phyloP scores from a whole-genome alignment of 495 filamentous ascomycete genomes.

The Ascobolus immersus region DNA sequence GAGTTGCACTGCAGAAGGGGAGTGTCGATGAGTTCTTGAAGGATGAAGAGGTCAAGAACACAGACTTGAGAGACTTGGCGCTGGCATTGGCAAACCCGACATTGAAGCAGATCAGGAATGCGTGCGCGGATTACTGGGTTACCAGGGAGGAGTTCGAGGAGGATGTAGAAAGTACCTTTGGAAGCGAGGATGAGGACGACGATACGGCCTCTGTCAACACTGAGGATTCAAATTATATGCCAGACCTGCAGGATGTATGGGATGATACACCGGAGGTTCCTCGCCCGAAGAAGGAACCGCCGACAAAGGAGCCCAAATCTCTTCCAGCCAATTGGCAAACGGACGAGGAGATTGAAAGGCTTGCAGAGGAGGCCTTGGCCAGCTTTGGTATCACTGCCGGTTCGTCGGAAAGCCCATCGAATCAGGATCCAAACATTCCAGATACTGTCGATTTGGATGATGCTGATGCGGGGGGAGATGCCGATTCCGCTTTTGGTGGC shows the following conservation, averaged over 20 bases:
- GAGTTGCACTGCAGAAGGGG: conserved; percentile 19
- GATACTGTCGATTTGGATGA: conserved; percentile 6
- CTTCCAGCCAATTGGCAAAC: neutral
- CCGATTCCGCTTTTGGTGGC: too few species aligned
- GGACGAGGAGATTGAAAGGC: neutral
- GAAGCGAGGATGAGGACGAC: neutral
- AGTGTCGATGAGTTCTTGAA: conserved; percentile 25
- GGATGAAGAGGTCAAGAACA: conserved; percentile 19
- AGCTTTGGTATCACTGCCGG: too few species aligned
- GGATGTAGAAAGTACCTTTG: conserved; percentile 7
- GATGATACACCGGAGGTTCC: neutral
- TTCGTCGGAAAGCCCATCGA: conserved; percentile 2
- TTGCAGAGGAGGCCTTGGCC: too few species aligned
- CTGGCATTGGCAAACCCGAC: conserved; percentile 23
- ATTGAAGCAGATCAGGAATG: conserved; percentile 25
- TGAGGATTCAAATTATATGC: too few species aligned
- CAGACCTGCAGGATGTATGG: too few species aligned
- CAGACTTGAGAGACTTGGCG: conserved; percentile 25
- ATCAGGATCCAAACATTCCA: conserved; percentile 6
- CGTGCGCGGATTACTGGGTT: conserved; percentile 25
- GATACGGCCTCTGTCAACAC: too few species aligned
- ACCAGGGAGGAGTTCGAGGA: conserved; percentile 18
- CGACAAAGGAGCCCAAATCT: neutral
- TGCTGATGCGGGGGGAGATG: conserved; percentile 2
- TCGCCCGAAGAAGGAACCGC: neutral